Conservation (phyloP, 805 yeast species). For the Diddensiella transvaalensis region DNA sequence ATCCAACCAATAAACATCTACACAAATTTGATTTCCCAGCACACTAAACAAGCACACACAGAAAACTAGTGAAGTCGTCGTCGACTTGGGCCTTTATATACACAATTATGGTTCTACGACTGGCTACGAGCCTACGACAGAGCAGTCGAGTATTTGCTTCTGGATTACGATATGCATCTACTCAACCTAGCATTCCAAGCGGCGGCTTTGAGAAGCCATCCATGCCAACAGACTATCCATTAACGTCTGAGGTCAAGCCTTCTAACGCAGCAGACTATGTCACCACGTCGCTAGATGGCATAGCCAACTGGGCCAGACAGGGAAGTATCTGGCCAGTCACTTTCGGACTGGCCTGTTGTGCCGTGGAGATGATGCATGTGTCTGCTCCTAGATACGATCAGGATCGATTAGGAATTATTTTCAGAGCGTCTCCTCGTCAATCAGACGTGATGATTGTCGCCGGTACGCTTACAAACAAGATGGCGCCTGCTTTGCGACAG, state of each 20-base stretch:
- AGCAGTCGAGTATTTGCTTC: not conserved
- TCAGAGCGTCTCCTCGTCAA: slow-evolving; percentile 92
- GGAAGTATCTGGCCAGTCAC: slow-evolving; percentile 94
- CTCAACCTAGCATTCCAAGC: slow-evolving; percentile 1
- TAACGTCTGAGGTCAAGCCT: slow-evolving; percentile 61
- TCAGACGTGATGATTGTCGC: slow-evolving; percentile 91
- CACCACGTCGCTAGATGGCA: slow-evolving; percentile 72
- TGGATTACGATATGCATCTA: slow-evolving; percentile 2
- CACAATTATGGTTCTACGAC: not conserved
- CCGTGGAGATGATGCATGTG: slow-evolving; percentile 93
- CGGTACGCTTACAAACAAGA: slow-evolving; percentile 84
- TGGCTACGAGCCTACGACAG: not conserved
- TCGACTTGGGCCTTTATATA: no score
- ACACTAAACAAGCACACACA: not conserved
- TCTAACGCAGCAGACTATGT: slow-evolving; percentile 71
- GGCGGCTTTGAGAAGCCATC: slow-evolving; percentile 6
- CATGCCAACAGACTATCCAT: slow-evolving; percentile 65
- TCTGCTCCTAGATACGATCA: slow-evolving; percentile 90
- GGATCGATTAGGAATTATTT: slow-evolving; percentile 87
- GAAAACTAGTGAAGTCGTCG: not conserved
- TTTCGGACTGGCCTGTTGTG: slow-evolving; percentile 89
- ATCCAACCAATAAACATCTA: not conserved
- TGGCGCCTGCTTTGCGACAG: slow-evolving; percentile 92
- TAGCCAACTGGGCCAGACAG: slow-evolving; percentile 88
- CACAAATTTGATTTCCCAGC: not conserved